A percentile compares a stretch with the other conserved stretches of the same genome.
Evolutionary conservation across 2,329 filamentous ascomycete species (phyloP).

Genomic region (Hypoxylon sp.): DNA sequence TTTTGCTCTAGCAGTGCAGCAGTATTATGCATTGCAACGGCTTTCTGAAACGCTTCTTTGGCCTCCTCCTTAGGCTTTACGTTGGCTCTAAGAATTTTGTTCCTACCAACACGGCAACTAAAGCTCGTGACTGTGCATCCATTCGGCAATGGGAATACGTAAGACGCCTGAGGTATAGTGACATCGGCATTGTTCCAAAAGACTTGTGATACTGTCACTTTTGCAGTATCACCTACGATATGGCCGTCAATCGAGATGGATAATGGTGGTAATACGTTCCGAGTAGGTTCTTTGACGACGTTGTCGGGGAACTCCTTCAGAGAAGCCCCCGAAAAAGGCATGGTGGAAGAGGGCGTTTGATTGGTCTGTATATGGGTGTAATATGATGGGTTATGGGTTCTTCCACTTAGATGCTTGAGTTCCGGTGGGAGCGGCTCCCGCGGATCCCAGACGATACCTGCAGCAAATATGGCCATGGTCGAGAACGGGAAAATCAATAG

Average conservation of each 20-base stretch:
- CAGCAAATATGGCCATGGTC: constrained; percentile 37
- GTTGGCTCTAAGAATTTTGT: constrained; percentile 44
- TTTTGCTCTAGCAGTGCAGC: constrained; percentile 49
- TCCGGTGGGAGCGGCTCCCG: constrained; percentile 47
- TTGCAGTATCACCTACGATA: constrained; percentile 49
- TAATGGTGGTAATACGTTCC: constrained; percentile 46
- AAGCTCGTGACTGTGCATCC: constrained; percentile 51
- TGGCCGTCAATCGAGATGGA: constrained; percentile 46
- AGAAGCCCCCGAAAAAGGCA: not conserved
- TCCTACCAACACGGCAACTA: constrained; percentile 46
- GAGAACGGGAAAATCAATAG: not conserved
- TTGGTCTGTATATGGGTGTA: not conserved
- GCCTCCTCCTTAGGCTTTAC: constrained; percentile 48
- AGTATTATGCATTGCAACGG: constrained; percentile 16
- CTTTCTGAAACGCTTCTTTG: constrained; percentile 30
- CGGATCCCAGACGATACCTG: constrained; percentile 48
- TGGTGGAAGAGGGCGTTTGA: not conserved
- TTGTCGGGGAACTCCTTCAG: constrained; percentile 3
- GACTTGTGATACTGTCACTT: constrained; percentile 46
- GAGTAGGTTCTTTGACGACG: constrained; percentile 1
- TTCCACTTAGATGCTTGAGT: not conserved
- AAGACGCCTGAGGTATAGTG: constrained; percentile 48
- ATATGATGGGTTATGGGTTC: not conserved
- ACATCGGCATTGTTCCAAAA: constrained; percentile 50
- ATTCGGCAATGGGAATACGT: constrained; percentile 50